Base-by-base conservation (phyloP, 2,329 filamentous ascomycete species). In the Ophiostoma himal-ulmi region DNA sequence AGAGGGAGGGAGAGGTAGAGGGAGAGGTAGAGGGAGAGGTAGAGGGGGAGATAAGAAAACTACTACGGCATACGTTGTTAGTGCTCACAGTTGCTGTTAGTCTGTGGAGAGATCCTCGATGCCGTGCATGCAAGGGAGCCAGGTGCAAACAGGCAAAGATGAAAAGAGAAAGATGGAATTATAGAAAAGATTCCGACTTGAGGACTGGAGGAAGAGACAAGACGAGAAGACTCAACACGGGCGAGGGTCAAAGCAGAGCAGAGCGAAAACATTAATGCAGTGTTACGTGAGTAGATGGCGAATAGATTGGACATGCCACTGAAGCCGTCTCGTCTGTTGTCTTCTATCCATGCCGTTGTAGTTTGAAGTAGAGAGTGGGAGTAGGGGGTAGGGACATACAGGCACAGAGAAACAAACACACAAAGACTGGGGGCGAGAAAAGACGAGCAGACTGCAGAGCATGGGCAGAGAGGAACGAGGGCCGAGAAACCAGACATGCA, bases 71-170 rank as follows among this genome's bases (percentile, higher is more conserved):
- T 14, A 13, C 10, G n/a, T n/a, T 57, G 52, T 26, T 57, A 26
- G 48, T 11, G 41, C 17, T 48, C 44, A 17, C n/a, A 48, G 44
- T 48, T 48, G 17, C 44, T 48, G 22, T 57, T 37, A 3, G 3
- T 64, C 14, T 64, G 60, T 64, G 60, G 60, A 64, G 60, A 64
- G 60, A 64, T 64, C 60, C 34, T 36, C 60, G 34, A 36, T 64
- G 60, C 60, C 60, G 60, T 64, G 26, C 14, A 36, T 64, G 57
- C 26, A 64, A 36, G 26, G 30, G 57, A 20, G 26, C 4, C 30
- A 0, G 30, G 17, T 20, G 57, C 26, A 30, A 60, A 30, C 54
- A 60, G 54, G 13, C 30, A 30, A 20, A n/a, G n/a, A 54, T n/a
- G 30, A 54, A 20, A 54, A 54, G 48, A 22, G 5, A 20, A 57